Percentiles rank a stretch among this genome's conserved stretches.
These are phyloP conservation scores for Streptanthus diversifolius DNA, from an alignment of 345 rosid genomes.

Conservation along the genomic window DNA sequence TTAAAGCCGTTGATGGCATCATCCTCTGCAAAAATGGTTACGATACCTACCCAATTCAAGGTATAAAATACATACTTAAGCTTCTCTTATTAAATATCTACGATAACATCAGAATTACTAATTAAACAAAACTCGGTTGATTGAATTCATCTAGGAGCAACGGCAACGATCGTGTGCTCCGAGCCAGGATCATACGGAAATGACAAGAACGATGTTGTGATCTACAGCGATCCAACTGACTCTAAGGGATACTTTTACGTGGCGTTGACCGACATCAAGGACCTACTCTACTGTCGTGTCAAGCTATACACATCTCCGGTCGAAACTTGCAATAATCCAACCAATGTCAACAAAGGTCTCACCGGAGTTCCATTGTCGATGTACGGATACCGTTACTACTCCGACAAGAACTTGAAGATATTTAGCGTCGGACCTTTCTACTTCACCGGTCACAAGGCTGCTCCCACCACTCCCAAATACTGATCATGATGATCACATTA, in stretches of 20 bases:
- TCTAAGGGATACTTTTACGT: conserved; percentile 50
- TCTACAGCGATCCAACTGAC: conserved; percentile 43
- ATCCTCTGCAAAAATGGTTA: conserved; percentile 48
- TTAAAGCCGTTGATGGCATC: conserved; percentile 45
- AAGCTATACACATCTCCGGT: conserved; percentile 46
- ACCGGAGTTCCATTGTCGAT: conserved; percentile 46
- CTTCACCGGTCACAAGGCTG: conserved; percentile 34
- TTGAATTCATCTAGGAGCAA: conserved; percentile 40
- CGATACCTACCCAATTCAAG: conserved; percentile 44
- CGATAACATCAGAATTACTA: neutral
- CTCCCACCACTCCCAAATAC: conserved; percentile 29
- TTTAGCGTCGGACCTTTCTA: conserved; percentile 40
- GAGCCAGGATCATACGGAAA: conserved; percentile 37
- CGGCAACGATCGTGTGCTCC: conserved; percentile 46
- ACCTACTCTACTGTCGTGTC: conserved; percentile 47
- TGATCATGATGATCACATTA: conserved; percentile 12
- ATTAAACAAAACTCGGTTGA: neutral
- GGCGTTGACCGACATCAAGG: conserved; percentile 23
- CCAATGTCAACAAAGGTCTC: conserved; percentile 49
- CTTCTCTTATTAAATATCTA: neutral
- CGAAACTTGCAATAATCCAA: conserved; percentile 43
- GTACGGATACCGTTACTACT: conserved; percentile 33
- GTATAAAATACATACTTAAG: conserved; percentile 19
- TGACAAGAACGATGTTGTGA: conserved; percentile 36
- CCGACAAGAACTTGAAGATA: conserved; percentile 40